Evolutionary conservation across 2,329 filamentous ascomycete genomes (phyloP).

Genomic region (Diaporthe destruens): DNA sequence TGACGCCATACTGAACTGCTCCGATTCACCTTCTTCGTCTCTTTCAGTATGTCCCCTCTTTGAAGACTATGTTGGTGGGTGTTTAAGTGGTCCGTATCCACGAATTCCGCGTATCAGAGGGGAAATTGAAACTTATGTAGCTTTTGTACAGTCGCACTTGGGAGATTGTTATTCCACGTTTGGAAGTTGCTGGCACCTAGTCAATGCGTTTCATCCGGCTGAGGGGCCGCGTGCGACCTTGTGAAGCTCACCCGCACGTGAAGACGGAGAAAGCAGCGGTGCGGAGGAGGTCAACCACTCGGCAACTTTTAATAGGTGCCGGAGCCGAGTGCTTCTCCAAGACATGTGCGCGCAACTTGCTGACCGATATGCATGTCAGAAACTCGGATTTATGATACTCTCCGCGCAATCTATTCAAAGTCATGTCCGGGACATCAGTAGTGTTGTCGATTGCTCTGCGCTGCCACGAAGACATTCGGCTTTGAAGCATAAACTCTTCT

Average conservation of each 20-base stretch:
- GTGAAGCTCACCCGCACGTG: conserved; percentile 18
- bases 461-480: neutral
- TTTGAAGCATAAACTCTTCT: neutral
- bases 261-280: conserved; percentile 11
- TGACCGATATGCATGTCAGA: conserved; percentile 15
- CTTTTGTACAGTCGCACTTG: neutral
- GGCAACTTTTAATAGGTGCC: conserved; percentile 26
- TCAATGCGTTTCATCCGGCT: conserved; percentile 14
- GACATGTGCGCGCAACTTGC: neutral
- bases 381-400: conserved; percentile 12
- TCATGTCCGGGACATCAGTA: neutral
- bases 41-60: neutral
- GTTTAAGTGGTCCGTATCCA: no score
- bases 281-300: conserved; percentile 16
- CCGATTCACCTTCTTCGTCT: neutral
- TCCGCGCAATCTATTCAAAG: neutral
- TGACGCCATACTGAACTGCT: neutral
- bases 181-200: neutral
- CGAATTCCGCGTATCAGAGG: neutral
- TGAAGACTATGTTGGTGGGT: neutral
- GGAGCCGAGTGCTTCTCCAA: neutral
- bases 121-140: neutral
- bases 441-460: neutral
- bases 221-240: conserved; percentile 16
- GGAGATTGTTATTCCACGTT: conserved; percentile 15